These are phyloP conservation scores for Echium plantagineum DNA, from an alignment of 257 asterid species.

Conservation along the genomic window DNA sequence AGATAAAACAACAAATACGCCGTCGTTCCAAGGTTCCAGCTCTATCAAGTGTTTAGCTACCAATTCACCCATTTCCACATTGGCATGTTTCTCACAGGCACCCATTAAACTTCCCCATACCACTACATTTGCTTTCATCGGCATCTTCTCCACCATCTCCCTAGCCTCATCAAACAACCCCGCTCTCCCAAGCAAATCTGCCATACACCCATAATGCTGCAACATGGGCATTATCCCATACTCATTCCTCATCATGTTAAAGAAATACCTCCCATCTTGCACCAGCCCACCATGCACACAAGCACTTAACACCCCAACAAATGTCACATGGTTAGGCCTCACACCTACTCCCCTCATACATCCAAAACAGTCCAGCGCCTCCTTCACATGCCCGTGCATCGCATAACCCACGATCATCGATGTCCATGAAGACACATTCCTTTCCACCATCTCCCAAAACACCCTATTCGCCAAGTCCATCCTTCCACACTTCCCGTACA, in stretches of 20 bases:
- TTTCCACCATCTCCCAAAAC: conserved; percentile 49
- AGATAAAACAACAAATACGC: conserved; percentile 68
- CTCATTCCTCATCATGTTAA: conserved; percentile 46
- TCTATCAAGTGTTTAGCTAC: conserved; percentile 64
- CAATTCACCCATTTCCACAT: conserved; percentile 70
- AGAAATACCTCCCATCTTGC: conserved; percentile 55
- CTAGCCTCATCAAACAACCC: conserved; percentile 71
- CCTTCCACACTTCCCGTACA: conserved; percentile 87
- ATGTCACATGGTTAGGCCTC: conserved; percentile 68
- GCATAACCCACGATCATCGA: conserved; percentile 84
- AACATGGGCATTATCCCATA: conserved; percentile 46
- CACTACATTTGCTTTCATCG: conserved; percentile 71
- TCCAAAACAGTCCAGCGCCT: conserved; percentile 47
- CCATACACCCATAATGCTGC: conserved; percentile 92
- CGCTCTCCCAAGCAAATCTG: conserved; percentile 71
- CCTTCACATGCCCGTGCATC: conserved; percentile 50
- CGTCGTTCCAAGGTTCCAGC: conserved; percentile 75
- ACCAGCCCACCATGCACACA: conserved; percentile 91
- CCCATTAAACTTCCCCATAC: conserved; percentile 92
- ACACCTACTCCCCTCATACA: conserved; percentile 46
- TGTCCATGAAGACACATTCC: conserved; percentile 82
- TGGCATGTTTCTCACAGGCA: conserved; percentile 74
- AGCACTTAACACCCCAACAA: conserved; percentile 75
- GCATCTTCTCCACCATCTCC: conserved; percentile 67
- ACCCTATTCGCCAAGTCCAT: conserved; percentile 67